Base-by-base conservation (phyloP, 257 asterid genomes). In the Lycium ferocissimum region DNA sequence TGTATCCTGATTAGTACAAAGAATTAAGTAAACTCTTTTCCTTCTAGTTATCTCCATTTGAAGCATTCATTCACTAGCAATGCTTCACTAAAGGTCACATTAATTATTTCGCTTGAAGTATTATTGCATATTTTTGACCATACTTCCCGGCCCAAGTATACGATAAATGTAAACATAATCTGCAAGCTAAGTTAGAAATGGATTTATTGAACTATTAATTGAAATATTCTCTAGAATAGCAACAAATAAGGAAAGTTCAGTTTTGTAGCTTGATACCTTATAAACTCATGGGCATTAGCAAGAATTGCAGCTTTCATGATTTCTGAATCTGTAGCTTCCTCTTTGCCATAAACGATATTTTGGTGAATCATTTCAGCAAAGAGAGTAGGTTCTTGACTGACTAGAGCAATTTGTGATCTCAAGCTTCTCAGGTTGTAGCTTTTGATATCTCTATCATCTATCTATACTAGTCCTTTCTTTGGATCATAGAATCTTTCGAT, bases 211-310 rank as follows among this genome's bases (percentile, higher is more conserved):
- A 66, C 12, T 66, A 22, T 66, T 38, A 66, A n/a, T n/a, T n/a
- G 75, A 66, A 14, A 33, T 66, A 65, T 35, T 22, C 35, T 22
- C 8, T 63, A n/a, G 6, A 66, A 2, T 2, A 66, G 35, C 10
- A 8, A 65, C 6, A 13, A 83, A 92, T 66, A 66, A 66, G 47
- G 20, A 5, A 47, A 66, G 47, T 66, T 61, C 75, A 66, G 47
- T 33, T 54, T 66, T 66, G 75, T 66, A 66, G 49, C 20, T 66
- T 66, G 75, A 66, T 66, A 66, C 95, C 94, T 91, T 84, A 90
- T 90, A 49, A 92, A 92, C 67, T 90, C 92, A 83, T 91, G 93
- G 76, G 93, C 93, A 90, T 92, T 91, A 12, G 94, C 93, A 59
- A 85, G 89, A 47, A 20, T 82, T 38, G 93, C 92, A 37, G 95